Evolutionary conservation across 768 basidiomycete species (phyloP).

Genomic region (Leccinum longicurvipes): DNA sequence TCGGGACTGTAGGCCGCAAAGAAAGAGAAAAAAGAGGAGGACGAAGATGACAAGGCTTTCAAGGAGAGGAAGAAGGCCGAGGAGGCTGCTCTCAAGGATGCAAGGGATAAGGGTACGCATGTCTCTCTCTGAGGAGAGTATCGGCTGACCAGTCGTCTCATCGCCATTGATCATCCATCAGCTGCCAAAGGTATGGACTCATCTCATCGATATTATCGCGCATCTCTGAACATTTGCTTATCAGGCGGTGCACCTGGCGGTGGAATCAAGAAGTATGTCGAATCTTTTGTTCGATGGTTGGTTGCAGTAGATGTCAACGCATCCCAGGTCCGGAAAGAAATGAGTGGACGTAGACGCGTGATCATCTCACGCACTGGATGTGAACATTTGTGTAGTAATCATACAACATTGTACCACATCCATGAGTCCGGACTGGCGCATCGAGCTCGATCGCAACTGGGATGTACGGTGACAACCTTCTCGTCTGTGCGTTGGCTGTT

Average conservation of each 20-base stretch:
- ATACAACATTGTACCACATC: not conserved
- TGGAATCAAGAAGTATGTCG: conserved; percentile 84
- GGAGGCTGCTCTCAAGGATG: conserved; percentile 66
- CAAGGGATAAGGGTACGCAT: conserved; percentile 64
- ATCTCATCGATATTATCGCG: conserved; percentile 3
- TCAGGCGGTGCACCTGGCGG: conserved; percentile 65
- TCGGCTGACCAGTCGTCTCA: not conserved
- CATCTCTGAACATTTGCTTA: not conserved
- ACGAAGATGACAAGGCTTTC: conserved; percentile 68
- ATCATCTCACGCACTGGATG: too few species aligned
- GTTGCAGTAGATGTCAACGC: conserved; percentile 4
- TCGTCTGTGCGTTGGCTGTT: not conserved
- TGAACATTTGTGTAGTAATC: not conserved
- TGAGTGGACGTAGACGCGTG: conserved; percentile 30
- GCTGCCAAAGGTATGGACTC: conserved; percentile 28
- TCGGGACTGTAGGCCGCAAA: conserved; percentile 60
- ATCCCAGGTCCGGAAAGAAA: conserved; percentile 67
- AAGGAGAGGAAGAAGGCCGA: conserved; percentile 78
- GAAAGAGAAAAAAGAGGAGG: conserved; percentile 72
- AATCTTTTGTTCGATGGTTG: not conserved
- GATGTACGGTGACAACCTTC: conserved; percentile 14
- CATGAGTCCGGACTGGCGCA: conserved; percentile 17
- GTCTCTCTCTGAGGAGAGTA: not conserved
- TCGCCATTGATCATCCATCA: conserved; percentile 4
- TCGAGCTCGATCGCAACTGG: conserved; percentile 28